A percentile compares a stretch with the other conserved stretches of the same genome.
phyloP scores from a whole-genome alignment of 352 stramenopile genomes.

The Aphanomyces euteiches region DNA sequence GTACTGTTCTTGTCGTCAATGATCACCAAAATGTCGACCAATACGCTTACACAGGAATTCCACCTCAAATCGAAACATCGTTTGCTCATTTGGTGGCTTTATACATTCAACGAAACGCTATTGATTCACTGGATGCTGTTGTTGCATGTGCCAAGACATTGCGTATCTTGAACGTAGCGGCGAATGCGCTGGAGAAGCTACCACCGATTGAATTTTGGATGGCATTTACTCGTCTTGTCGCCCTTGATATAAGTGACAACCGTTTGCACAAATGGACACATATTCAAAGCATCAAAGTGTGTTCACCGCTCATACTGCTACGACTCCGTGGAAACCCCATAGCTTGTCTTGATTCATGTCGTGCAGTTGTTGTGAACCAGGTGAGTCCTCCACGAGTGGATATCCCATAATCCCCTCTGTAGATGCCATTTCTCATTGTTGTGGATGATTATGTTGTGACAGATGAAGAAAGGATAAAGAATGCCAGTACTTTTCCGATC shows the following conservation, averaged over 20 bases:
- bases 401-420: not conserved
- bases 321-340: conserved; percentile 22
- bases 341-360: not conserved
- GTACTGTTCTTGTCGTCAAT: too few species aligned
- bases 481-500: conserved; percentile 3
- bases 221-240: not conserved
- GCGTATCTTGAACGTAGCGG: conserved; percentile 18
- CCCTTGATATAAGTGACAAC: conserved; percentile 24
- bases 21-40: too few species aligned
- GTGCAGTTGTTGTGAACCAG: conserved; percentile 23
- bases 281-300: conserved; percentile 13
- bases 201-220: conserved; percentile 14
- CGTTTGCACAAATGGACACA: conserved; percentile 23
- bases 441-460: conserved; percentile 24
- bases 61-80: too few species aligned
- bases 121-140: conserved; percentile 18
- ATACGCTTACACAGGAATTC: too few species aligned
- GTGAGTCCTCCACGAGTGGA: not conserved
- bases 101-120: conserved; percentile 24
- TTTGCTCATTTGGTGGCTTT: not conserved
- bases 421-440: conserved; percentile 20
- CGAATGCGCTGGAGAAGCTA: conserved; percentile 8
- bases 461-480: conserved; percentile 25
- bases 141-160: not conserved
- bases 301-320: not conserved